Evolutionary conservation across 108 stramenopile species (phyloP).

Genomic region (Skeletonema marinoi): DNA sequence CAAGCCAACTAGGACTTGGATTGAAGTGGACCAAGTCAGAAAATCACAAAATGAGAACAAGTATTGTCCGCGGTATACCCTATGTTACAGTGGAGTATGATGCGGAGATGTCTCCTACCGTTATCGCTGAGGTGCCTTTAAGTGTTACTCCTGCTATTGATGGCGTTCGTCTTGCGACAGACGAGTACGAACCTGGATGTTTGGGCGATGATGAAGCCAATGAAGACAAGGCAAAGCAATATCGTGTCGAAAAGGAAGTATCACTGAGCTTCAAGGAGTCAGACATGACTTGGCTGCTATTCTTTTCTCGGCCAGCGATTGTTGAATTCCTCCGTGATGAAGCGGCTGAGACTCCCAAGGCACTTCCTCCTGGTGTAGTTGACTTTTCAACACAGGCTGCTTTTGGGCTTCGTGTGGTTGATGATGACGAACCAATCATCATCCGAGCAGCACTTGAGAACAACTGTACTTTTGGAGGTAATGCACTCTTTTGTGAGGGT

Average conservation of each 20-base stretch:
- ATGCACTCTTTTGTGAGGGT: slow-evolving; percentile 56
- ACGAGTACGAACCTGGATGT: slow-evolving; percentile 30
- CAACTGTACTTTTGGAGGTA: slow-evolving; percentile 76
- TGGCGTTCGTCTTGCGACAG: slow-evolving; percentile 9
- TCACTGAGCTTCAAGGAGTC: slow-evolving; percentile 68
- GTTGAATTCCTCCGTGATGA: slow-evolving; percentile 49
- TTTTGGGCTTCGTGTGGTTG: slow-evolving; percentile 24
- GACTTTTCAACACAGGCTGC: slow-evolving; percentile 29
- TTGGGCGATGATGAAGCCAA: slow-evolving; percentile 12
- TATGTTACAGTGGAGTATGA: slow-evolving; percentile 87
- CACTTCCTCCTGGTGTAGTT: slow-evolving; percentile 52
- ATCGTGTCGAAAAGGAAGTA: slow-evolving; percentile 59
- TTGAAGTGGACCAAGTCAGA: slow-evolving; percentile 52
- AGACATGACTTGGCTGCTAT: slow-evolving; percentile 92
- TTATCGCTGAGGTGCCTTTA: slow-evolving; percentile 17
- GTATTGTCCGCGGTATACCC: slow-evolving; percentile 87
- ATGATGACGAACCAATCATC: slow-evolving; percentile 44
- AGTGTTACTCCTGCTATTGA: slow-evolving; percentile 12
- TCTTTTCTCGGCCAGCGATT: slow-evolving; percentile 81
- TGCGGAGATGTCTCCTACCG: slow-evolving; percentile 41
- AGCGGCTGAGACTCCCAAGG: slow-evolving; percentile 33
- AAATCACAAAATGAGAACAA: slow-evolving; percentile 59
- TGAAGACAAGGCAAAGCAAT: slow-evolving; percentile 7
- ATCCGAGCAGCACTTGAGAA: slow-evolving; percentile 80
- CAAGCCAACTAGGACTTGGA: slow-evolving; percentile 66